Base-by-base conservation (phyloP, 1,284 basidiomycete species). In the Uromyces viciae-fabae region DNA sequence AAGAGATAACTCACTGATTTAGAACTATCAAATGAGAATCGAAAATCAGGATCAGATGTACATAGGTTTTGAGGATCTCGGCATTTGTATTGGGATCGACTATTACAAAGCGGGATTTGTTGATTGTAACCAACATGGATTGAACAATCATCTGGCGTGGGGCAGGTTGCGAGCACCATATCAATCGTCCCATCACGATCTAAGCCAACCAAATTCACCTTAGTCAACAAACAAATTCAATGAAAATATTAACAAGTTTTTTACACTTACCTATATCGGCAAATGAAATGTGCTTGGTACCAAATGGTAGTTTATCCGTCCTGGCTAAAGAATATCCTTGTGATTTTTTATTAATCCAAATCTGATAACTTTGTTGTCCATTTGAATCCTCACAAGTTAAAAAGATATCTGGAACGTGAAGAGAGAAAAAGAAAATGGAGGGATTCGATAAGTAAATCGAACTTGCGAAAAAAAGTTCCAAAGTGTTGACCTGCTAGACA, bases 181-280 rank as follows among this genome's bases (percentile, higher is more conserved):
- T 99, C 96, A 64, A 98, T 93, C 0, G 95, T 96, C 0, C 96
- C 96, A 84, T 99, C 97, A 17, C 97, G 91, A 85, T 97, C 94
- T 95, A 82, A 4, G 36, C 60, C 43, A 79, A 22, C 74, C 15
- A 75, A 17, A 31, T 43, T 2, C n/a, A 66, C 46, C 68, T 11
- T 33, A 28, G 31, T 28, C 66, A 22, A 54, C 78, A 11, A 68
- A 54, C 3, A 49, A 15, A 54, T 46, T 17, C 36, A 43, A 19
- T 42, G 17, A 52, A 7, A 62, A 14, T 19, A 4, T 62, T 14
- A 62, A 11, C 22, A 69, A 25, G 5, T 33, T 25, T 25, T 15
- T 15, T 28, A 11, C 64, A 86, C 90, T 83, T 85, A 93, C 95
- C 93, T 83, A 99, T 90, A 83, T 99, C 97, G 28, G 93, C 94